A percentile compares a stretch with the other conserved stretches of the same genome.
Conservation (phyloP, 805 yeast genomes). For the Ogataea nitratoaversa region DNA sequence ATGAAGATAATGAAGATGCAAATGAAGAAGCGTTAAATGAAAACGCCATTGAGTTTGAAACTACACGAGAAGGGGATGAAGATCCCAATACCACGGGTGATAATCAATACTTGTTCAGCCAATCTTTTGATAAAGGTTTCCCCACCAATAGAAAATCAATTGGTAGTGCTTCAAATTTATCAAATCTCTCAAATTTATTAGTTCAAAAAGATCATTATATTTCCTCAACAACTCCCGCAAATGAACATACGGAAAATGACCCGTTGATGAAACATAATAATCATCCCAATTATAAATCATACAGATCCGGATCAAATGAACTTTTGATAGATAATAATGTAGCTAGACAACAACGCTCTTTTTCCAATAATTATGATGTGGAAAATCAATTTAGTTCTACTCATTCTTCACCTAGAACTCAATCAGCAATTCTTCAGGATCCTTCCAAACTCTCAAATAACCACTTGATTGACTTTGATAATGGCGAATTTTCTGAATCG, state of each 20-base stretch:
- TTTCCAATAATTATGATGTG: conserved; percentile 3
- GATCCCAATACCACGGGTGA: neutral
- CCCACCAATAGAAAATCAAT: neutral
- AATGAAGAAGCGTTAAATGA: neutral
- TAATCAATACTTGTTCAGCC: neutral
- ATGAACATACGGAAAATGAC: no score
- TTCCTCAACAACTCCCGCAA: no score
- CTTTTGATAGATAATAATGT: neutral
- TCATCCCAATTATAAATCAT: neutral
- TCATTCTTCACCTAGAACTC: neutral
- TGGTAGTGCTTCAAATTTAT: conserved; percentile 1
- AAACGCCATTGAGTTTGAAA: conserved; percentile 4
- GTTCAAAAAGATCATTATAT: neutral
- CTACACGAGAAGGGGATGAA: conserved; percentile 6
- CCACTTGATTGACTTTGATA: neutral
- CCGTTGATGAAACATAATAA: neutral
- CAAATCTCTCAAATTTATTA: conserved; percentile 1
- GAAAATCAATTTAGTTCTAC: conserved; percentile 4
- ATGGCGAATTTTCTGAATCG: neutral
- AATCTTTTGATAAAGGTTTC: conserved; percentile 3
- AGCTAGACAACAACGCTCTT: neutral
- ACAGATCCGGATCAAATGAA: neutral
- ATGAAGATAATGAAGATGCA: conserved; percentile 14
- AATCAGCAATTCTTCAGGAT: neutral
- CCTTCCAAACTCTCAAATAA: neutral